Evolutionary conservation across 495 filamentous ascomycete species (phyloP).

Genomic region (Penicillium odoratum): DNA sequence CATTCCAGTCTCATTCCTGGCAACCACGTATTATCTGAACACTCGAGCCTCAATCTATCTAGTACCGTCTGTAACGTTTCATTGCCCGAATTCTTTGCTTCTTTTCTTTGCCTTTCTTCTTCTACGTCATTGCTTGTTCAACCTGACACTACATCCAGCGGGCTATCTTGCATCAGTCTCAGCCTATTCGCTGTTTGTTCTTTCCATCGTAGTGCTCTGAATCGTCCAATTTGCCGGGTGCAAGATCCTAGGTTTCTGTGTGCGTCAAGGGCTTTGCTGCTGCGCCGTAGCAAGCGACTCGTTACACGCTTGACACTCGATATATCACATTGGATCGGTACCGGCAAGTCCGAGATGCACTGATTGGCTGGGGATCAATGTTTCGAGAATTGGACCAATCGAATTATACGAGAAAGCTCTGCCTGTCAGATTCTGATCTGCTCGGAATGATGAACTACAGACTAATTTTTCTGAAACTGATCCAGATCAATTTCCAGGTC

Average conservation of each 20-base stretch:
- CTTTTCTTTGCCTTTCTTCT: neutral
- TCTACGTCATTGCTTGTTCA: neutral
- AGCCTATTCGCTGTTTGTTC: neutral
- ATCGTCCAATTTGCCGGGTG: neutral
- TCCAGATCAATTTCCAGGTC: constrained; percentile 2
- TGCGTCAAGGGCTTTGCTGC: constrained; percentile 14
- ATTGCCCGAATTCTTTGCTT: constrained; percentile 15
- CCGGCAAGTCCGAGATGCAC: constrained; percentile 1
- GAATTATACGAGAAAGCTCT: neutral
- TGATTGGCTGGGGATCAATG: constrained; percentile 13
- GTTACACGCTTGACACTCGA: constrained; percentile 21
- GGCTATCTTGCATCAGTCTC: neutral
- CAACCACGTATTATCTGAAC: constrained; percentile 15
- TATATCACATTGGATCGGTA: constrained; percentile 20
- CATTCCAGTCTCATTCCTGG: constrained; percentile 19
- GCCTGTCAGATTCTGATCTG: constrained; percentile 3
- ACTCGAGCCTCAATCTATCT: constrained; percentile 12
- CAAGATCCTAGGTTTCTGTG: constrained; percentile 15
- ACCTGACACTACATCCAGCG: neutral
- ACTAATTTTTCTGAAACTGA: constrained; percentile 6
- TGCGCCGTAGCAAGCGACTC: constrained; percentile 9
- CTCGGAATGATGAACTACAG: neutral
- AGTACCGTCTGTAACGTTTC: constrained; percentile 16
- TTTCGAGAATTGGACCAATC: constrained; percentile 14
- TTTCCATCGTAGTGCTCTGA: neutral